Evolutionary conservation across 108 stramenopile species (phyloP).

Genomic region (Epithemia pelagica): DNA sequence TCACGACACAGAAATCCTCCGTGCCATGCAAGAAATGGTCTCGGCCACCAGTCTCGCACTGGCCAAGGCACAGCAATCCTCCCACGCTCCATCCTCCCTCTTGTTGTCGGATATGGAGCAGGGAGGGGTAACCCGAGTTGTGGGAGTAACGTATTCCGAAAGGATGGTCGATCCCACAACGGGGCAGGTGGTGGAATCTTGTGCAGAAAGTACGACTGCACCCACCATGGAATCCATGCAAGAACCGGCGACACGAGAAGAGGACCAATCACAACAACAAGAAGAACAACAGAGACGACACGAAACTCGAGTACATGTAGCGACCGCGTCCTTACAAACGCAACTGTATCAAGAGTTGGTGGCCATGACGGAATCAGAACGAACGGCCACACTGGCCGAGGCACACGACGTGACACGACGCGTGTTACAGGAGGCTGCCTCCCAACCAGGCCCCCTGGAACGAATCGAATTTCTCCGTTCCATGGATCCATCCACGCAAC

Average conservation of each 20-base stretch:
- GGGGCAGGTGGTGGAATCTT: background rate
- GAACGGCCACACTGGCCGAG: conserved; percentile 16
- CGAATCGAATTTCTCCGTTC: conserved; percentile 41
- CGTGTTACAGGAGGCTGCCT: conserved; percentile 28
- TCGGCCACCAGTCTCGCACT: conserved; percentile 28
- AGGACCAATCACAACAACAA: conserved; percentile 15
- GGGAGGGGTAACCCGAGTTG: conserved; percentile 61
- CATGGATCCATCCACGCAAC: conserved; percentile 38
- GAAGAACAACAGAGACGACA: conserved; percentile 25
- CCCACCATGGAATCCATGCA: background rate
- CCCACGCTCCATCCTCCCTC: background rate
- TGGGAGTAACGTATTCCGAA: conserved; percentile 61
- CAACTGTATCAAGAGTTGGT: conserved; percentile 24
- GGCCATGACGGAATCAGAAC: conserved; percentile 23
- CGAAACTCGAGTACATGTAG: conserved; percentile 12
- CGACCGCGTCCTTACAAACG: conserved; percentile 29
- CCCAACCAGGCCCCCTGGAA: conserved; percentile 40
- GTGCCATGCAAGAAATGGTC: conserved; percentile 28
- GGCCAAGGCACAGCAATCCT: conserved; percentile 20
- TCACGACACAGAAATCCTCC: conserved; percentile 24
- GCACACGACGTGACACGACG: conserved; percentile 16
- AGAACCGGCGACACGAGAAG: background rate
- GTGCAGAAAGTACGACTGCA: background rate
- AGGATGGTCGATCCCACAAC: background rate
- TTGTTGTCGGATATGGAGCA: conserved; percentile 21